Evolutionary conservation across 1,139 yeast species (phyloP).

Genomic region (Pichia inconspicua): DNA sequence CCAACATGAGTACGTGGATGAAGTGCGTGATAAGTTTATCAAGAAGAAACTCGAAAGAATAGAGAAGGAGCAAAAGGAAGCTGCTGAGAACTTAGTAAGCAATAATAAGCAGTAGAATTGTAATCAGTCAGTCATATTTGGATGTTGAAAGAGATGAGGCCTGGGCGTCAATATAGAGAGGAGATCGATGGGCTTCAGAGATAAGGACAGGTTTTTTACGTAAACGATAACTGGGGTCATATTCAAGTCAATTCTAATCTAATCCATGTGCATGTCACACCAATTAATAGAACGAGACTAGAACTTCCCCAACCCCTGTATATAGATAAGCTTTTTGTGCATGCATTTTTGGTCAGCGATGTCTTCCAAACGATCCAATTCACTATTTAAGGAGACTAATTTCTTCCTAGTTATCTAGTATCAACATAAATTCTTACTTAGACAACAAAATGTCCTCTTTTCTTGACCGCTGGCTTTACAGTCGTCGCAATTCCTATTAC

Average conservation of each 20-base stretch:
- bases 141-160: background rate
- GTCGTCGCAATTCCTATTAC: slow-evolving; percentile 15
- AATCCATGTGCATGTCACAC: too few relatives aligned
- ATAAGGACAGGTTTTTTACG: too few relatives aligned
- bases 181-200: background rate
- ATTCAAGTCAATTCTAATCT: too few relatives aligned
- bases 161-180: background rate
- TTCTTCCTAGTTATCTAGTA: background rate
- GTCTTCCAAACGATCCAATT: too few relatives aligned
- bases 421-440: background rate
- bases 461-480: slow-evolving; percentile 29
- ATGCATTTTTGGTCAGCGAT: too few relatives aligned
- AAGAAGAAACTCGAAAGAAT: slow-evolving; percentile 40
- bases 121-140: slow-evolving; percentile 1
- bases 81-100: background rate
- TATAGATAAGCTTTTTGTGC: too few relatives aligned
- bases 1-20: slow-evolving; percentile 60
- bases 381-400: too few relatives aligned
- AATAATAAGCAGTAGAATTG: too few relatives aligned
- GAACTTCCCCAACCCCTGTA: background rate
- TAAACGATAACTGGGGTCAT: too few relatives aligned
- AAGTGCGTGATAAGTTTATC: slow-evolving; percentile 59
- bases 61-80: slow-evolving; percentile 7
- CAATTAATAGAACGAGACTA: background rate
- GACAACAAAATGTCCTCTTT: slow-evolving; percentile 23